Conservation (phyloP, 805 yeast genomes). For the Isabelozyma pseudorhagii region DNA sequence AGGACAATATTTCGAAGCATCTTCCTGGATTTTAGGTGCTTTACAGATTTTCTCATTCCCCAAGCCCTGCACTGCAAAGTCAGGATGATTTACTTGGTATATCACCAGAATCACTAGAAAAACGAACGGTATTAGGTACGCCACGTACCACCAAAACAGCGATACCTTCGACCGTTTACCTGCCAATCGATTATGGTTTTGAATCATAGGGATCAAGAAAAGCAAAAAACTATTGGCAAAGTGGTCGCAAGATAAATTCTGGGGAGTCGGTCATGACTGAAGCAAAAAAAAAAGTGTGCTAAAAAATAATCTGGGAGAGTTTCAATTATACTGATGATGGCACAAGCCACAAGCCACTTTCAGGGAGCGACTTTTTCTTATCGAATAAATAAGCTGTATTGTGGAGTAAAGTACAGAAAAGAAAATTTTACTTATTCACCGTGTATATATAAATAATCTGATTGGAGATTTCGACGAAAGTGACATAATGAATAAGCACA, state of each 20-base stretch:
- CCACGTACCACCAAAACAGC: neutral
- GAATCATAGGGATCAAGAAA: neutral
- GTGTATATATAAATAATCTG: too few species aligned
- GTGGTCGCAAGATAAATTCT: neutral
- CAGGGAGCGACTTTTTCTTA: neutral
- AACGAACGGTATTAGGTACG: neutral
- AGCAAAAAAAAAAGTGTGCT: too few species aligned
- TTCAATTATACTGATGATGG: neutral
- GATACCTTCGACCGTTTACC: neutral
- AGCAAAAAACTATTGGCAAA: neutral
- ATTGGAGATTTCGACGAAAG: too few species aligned
- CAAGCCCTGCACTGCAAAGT: neutral
- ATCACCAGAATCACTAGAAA: neutral
- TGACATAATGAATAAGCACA: too few species aligned
- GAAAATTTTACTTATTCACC: too few species aligned
- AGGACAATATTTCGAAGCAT: constrained; percentile 10
- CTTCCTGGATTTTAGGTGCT: neutral
- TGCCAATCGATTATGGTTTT: neutral
- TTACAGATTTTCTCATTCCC: neutral
- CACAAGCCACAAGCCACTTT: neutral
- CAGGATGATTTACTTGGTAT: neutral
- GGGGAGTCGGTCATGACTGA: neutral
- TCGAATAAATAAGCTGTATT: neutral
- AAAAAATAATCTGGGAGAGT: neutral
- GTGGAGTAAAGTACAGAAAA: too few species aligned